Evolutionary conservation across 2,329 filamentous ascomycete genomes (phyloP), one percentile per base, ranked within the genome.

Genomic region (Chalaropsis thielavioides): DNA sequence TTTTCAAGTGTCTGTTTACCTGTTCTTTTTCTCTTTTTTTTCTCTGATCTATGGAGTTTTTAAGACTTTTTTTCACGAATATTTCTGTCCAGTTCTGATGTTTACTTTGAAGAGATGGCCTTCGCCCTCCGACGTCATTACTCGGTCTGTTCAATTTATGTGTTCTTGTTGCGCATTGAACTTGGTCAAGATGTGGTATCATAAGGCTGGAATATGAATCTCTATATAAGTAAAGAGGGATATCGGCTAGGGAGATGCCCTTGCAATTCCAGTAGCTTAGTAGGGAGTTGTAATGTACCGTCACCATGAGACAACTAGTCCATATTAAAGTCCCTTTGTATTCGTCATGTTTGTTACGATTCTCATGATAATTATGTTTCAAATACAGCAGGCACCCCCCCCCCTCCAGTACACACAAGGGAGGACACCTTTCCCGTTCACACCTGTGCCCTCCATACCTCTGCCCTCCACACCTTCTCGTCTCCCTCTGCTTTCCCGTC

Each of bases 41-140:
- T 40, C 46, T 63, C 38, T 41, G 31, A 56, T 63, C 35, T 63
- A 40, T 63, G 41, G 62, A 54, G 43, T 51, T 54, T 35, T 27
- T 54, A n/a, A 63, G 7, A 22, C 44, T 64, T 64, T 40, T 15
- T 51, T 51, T 40, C 27, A 61, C 38, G 19, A 61, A 31, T n/a
- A 49, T 51, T 49, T 58, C 22, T 44, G 31, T 62, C 31, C 24
- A 2, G 46, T 15, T 51, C 46, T 27, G 46, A 44, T 5, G 24
- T 51, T 51, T 13, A 22, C 19, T 15, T 17, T 11, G 38, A 24
- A 24, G n/a, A 43, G 19, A 44, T 54, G n/a, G 27, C 35, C 31
- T 56, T 51, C 13, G 11, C 3, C 24, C 1, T 2, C 22, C 35
- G 51, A 56, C 22, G 22, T n/a, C 51, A 35, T 56, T 56, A 4